These are phyloP conservation scores for Teratosphaeriaceae sp. DNA, from an alignment of 2,329 filamentous ascomycete species.

Conservation along the genomic window DNA sequence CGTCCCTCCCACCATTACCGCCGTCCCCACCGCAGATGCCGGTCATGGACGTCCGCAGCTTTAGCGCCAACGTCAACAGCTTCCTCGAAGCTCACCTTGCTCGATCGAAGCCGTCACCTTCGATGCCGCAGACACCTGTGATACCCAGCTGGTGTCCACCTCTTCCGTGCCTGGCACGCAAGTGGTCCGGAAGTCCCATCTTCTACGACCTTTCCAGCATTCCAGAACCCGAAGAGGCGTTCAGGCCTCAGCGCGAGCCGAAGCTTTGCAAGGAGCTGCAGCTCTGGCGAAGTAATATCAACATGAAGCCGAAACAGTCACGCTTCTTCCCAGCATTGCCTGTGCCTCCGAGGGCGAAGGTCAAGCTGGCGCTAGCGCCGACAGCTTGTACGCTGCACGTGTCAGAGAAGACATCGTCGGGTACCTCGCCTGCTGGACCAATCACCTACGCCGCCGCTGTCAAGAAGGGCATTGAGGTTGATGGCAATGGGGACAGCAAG, in stretches of 20 bases:
- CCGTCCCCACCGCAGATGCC: constrained; percentile 21
- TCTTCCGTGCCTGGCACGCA: constrained; percentile 19
- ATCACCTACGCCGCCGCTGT: constrained; percentile 1
- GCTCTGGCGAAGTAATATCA: constrained; percentile 12
- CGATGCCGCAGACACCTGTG: constrained; percentile 6
- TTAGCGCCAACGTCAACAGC: constrained; percentile 11
- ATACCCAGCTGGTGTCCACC: constrained; percentile 24
- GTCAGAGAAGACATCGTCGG: constrained; percentile 11
- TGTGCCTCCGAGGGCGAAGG: constrained; percentile 11
- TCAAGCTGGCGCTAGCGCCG: constrained; percentile 20
- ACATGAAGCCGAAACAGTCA: constrained; percentile 19
- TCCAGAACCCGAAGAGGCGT: constrained; percentile 13
- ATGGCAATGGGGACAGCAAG: not conserved
- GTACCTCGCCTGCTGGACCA: constrained; percentile 3
- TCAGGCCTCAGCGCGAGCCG: not conserved
- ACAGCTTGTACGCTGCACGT: constrained; percentile 16
- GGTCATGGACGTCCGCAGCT: constrained; percentile 15
- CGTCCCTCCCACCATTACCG: constrained; percentile 5
- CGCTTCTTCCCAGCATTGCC: constrained; percentile 22
- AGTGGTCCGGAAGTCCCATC: constrained; percentile 18
- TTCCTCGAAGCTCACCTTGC: constrained; percentile 13
- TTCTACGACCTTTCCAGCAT: constrained; percentile 25
- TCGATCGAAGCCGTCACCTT: constrained; percentile 3
- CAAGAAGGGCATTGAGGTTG: constrained; percentile 5
- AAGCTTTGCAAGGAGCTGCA: constrained; percentile 13